Percentiles rank a stretch among this genome's conserved stretches.
These are phyloP conservation scores for Dactylellina cionopaga DNA, from an alignment of 2,329 filamentous ascomycete genomes.

Conservation along the genomic window DNA sequence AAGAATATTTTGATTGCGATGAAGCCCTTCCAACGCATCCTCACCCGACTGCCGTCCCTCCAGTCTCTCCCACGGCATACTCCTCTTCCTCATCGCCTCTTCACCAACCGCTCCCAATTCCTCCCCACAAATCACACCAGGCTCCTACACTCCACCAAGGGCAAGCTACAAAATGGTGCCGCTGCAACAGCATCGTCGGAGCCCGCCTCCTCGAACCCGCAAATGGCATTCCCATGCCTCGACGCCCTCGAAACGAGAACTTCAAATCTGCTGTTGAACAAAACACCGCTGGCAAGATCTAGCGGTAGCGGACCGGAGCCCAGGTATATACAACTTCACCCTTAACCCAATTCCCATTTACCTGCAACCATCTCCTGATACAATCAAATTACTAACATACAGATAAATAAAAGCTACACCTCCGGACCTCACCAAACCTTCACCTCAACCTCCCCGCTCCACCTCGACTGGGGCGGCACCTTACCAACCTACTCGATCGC, in stretches of 20 bases:
- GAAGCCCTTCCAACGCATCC: constrained; percentile 38
- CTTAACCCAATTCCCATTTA: neutral
- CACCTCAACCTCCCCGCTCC: constrained; percentile 76
- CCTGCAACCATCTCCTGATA: neutral
- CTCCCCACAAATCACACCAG: constrained; percentile 13
- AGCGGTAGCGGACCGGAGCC: constrained; percentile 85
- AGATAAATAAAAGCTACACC: constrained; percentile 72
- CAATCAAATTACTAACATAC: neutral
- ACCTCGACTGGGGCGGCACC: constrained; percentile 95
- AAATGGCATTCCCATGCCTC: constrained; percentile 88
- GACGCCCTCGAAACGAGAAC: constrained; percentile 84
- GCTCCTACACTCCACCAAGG: neutral
- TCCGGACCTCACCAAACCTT: constrained; percentile 83
- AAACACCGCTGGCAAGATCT: constrained; percentile 61
- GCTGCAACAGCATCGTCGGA: neutral
- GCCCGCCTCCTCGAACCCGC: constrained; percentile 72
- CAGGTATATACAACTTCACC: constrained; percentile 58
- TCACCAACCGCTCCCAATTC: neutral
- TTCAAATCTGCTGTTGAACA: constrained; percentile 71
- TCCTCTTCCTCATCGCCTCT: neutral
- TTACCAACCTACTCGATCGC: constrained; percentile 87
- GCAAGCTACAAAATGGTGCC: neutral
- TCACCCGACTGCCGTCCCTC: neutral
- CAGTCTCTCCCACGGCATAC: constrained; percentile 2
- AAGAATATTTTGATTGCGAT: no score